phyloP scores from a whole-genome alignment of 805 yeast genomes.

The Zygosaccharomyces bisporus region DNA sequence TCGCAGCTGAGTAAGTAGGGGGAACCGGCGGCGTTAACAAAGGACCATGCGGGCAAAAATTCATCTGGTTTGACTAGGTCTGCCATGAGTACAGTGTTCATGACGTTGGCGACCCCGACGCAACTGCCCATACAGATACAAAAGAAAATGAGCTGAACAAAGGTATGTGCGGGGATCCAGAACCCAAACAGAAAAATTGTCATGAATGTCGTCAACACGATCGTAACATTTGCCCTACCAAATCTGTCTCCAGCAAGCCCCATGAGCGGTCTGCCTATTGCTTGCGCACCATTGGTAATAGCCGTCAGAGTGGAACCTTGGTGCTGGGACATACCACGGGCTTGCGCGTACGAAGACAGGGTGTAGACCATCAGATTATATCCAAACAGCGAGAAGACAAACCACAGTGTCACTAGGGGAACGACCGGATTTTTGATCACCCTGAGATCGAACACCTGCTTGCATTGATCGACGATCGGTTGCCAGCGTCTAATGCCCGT shows the following conservation, averaged over 20 bases:
- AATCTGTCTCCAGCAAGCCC: slow-evolving; percentile 44
- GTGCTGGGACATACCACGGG: slow-evolving; percentile 43
- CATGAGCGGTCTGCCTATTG: slow-evolving; percentile 47
- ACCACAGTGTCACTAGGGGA: slow-evolving; percentile 39
- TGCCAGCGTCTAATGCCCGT: slow-evolving; percentile 28
- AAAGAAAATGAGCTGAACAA: slow-evolving; percentile 41
- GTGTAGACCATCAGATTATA: slow-evolving; percentile 47
- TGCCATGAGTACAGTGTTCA: slow-evolving; percentile 41
- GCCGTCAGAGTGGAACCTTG: slow-evolving; percentile 47
- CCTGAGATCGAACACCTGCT: slow-evolving; percentile 36
- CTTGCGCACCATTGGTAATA: slow-evolving; percentile 44
- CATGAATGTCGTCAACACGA: slow-evolving; percentile 36
- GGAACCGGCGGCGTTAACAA: slow-evolving; percentile 34
- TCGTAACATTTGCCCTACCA: slow-evolving; percentile 47
- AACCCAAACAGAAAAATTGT: slow-evolving; percentile 42
- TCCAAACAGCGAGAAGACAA: slow-evolving; percentile 36
- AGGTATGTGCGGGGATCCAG: slow-evolving; percentile 48
- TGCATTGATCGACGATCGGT: slow-evolving; percentile 21
- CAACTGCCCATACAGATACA: slow-evolving; percentile 43
- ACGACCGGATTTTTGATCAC: slow-evolving; percentile 35
- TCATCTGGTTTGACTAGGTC: slow-evolving; percentile 40
- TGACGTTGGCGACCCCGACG: slow-evolving; percentile 46
- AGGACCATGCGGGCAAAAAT: slow-evolving; percentile 41
- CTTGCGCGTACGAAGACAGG: slow-evolving; percentile 44
- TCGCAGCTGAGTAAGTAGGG: slow-evolving; percentile 45